Conservation (phyloP, 176 grass and related monocot genomes). For the Carex myosuroides region DNA sequence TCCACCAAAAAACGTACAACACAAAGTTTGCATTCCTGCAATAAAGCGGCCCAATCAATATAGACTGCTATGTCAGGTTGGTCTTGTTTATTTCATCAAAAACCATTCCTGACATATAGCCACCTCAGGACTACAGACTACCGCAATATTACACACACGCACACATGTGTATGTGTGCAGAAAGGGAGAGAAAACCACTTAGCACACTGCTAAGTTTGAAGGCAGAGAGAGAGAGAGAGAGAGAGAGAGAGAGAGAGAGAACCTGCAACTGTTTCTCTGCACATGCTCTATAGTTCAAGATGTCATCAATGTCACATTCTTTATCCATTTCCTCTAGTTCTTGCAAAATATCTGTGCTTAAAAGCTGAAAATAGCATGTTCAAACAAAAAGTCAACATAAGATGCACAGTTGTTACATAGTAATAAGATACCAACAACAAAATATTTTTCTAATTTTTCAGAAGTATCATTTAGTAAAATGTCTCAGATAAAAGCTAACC, state of each 20-base stretch:
- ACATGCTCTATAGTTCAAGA: constrained; percentile 80
- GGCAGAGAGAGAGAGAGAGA: constrained; percentile 2
- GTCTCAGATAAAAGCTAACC: constrained; percentile 26
- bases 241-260: constrained; percentile 17
- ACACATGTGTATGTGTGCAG: too few species aligned
- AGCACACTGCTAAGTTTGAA: too few species aligned
- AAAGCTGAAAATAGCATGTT: constrained; percentile 46
- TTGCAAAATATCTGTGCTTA: constrained; percentile 69
- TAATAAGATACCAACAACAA: background rate
- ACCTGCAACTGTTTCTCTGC: constrained; percentile 86
- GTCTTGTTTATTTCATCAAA: background rate
- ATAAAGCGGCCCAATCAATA: background rate
- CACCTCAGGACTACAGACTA: background rate
- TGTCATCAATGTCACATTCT: constrained; percentile 92
- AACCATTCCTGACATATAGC: background rate
- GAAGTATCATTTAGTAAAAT: background rate
- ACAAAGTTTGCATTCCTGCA: background rate
- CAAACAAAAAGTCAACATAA: constrained; percentile 19
- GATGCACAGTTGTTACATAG: constrained; percentile 3
- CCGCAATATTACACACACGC: background rate
- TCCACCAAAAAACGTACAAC: background rate
- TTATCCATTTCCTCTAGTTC: constrained; percentile 83
- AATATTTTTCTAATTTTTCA: background rate
- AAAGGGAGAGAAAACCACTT: too few species aligned
- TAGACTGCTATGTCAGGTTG: background rate